Conservation (phyloP, 306 rosid species). For the Castanea sativa region DNA sequence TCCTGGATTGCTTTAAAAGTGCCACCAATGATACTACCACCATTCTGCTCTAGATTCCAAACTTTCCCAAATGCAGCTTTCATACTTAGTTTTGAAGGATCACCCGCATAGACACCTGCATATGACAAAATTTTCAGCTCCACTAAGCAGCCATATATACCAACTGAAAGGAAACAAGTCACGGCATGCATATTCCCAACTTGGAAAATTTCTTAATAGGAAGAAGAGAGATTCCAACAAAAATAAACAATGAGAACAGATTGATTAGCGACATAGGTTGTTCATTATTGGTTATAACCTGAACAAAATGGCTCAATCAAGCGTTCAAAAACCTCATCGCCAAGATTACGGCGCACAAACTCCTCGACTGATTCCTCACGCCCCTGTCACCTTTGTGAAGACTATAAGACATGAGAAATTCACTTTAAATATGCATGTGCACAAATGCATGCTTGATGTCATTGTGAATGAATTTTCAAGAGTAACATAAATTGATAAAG, state of each 20-base stretch:
- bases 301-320: conserved; percentile 98
- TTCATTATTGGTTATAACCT: conserved; percentile 36
- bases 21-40: conserved; percentile 97
- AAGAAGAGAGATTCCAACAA: conserved; percentile 10
- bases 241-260: conserved; percentile 8
- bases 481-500: neutral
- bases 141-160: conserved; percentile 4
- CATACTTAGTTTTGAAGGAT: conserved; percentile 97
- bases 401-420: conserved; percentile 61
- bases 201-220: neutral
- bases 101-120: conserved; percentile 95
- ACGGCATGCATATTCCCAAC: neutral
- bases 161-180: neutral
- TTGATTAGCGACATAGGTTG: neutral
- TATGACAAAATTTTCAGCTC: conserved; percentile 21
- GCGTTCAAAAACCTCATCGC: conserved; percentile 96
- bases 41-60: conserved; percentile 90
- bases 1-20: conserved; percentile 88
- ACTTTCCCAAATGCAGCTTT: conserved; percentile 98
- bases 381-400: conserved; percentile 93
- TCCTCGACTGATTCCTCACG: conserved; percentile 94
- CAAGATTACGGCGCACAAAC: conserved; percentile 94
- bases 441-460: neutral
- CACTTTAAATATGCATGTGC: conserved; percentile 12
- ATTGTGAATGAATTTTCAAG: conserved; percentile 2